phyloP scores from a whole-genome alignment of 306 rosid genomes.

The Heteromeles arbutifolia region DNA sequence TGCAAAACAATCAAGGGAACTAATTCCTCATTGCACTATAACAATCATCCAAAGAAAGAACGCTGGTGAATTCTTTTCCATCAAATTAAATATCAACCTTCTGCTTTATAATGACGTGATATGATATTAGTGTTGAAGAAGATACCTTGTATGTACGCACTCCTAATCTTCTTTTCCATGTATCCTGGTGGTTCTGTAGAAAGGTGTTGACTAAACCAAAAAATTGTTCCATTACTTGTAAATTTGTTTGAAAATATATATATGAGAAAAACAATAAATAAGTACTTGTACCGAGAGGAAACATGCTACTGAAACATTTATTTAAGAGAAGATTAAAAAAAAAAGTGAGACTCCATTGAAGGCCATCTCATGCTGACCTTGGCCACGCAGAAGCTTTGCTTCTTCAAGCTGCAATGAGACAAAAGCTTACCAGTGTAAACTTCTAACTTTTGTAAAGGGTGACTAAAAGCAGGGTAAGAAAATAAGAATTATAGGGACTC shows the following conservation, averaged over 20 bases:
- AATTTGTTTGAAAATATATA: constrained; percentile 9
- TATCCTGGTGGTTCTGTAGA: constrained; percentile 69
- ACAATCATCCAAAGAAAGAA: not conserved
- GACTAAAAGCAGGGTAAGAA: not conserved
- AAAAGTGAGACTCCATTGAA: not conserved
- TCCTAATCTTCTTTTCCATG: constrained; percentile 81
- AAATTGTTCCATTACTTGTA: constrained; percentile 92
- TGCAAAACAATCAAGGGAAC: not conserved
- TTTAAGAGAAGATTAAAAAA: not conserved
- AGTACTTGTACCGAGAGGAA: not conserved
- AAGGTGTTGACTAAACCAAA: constrained; percentile 92
- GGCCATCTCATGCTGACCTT: constrained; percentile 85
- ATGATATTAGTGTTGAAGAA: constrained; percentile 16
- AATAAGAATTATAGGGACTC: not conserved
- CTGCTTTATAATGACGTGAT: not conserved
- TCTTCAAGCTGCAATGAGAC: constrained; percentile 73
- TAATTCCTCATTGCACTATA: not conserved
- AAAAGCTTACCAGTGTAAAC: constrained; percentile 1
- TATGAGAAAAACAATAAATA: not conserved
- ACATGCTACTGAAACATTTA: not conserved
- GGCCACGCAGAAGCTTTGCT: constrained; percentile 93
- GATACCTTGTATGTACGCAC: constrained; percentile 88
- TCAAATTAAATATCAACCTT: not conserved
- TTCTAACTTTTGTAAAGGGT: not conserved
- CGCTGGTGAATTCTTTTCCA: not conserved